phyloP scores from a whole-genome alignment of 2,329 filamentous ascomycete genomes.

The Fusarium fujikuroi region DNA sequence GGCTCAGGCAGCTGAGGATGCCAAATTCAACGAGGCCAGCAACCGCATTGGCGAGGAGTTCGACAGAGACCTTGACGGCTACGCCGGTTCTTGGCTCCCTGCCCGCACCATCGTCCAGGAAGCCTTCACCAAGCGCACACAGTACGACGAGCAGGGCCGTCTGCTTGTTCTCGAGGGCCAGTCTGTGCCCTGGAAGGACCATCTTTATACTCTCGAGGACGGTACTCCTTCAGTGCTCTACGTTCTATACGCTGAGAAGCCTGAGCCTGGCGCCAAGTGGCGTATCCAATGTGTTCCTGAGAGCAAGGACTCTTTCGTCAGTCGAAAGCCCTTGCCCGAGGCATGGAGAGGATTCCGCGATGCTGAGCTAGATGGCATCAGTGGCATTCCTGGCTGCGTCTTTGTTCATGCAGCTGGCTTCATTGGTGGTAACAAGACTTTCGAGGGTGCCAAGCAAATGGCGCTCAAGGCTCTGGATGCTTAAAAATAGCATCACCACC shows the following conservation, averaged over 20 bases:
- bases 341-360: slow-evolving; percentile 93
- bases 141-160: slow-evolving; percentile 78
- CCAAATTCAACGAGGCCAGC: slow-evolving; percentile 80
- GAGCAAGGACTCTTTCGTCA: slow-evolving; percentile 86
- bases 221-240: slow-evolving; percentile 75
- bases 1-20: slow-evolving; percentile 81
- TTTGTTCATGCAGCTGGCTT: slow-evolving; percentile 97
- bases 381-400: slow-evolving; percentile 77
- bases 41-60: slow-evolving; percentile 91
- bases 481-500: slow-evolving; percentile 33
- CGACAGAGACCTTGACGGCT: slow-evolving; percentile 80
- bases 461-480: slow-evolving; percentile 75
- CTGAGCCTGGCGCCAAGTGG: slow-evolving; percentile 83
- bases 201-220: slow-evolving; percentile 87
- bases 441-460: slow-evolving; percentile 88
- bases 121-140: slow-evolving; percentile 75
- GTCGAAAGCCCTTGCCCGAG: slow-evolving; percentile 89
- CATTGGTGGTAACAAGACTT: slow-evolving; percentile 94
- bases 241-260: slow-evolving; percentile 89
- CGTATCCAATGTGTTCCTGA: slow-evolving; percentile 92
- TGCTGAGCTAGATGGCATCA: slow-evolving; percentile 79
- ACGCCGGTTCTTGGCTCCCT: slow-evolving; percentile 82
- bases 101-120: slow-evolving; percentile 81
- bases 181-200: slow-evolving; percentile 94
- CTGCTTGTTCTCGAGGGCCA: slow-evolving; percentile 82